phyloP scores from a whole-genome alignment of 495 filamentous ascomycete species.

The Aspergillus avenaceus region DNA sequence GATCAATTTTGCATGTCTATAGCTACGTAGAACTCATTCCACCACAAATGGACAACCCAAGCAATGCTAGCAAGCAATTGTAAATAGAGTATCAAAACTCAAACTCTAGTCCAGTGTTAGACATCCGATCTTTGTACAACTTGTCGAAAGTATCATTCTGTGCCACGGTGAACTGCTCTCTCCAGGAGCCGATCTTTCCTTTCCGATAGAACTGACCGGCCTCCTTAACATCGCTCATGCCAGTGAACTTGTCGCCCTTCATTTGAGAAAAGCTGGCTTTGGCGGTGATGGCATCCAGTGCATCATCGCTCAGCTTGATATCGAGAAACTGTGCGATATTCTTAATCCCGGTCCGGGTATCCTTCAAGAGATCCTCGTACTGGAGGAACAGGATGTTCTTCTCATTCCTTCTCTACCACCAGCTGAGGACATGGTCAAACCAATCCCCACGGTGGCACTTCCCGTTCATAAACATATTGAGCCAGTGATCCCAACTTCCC shows the following conservation, averaged over 20 bases:
- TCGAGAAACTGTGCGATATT: background rate
- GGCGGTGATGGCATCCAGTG: background rate
- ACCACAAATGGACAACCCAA: too few species aligned
- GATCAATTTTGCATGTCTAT: too few species aligned
- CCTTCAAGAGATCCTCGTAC: background rate
- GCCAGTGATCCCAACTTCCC: background rate
- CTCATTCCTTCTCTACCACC: background rate
- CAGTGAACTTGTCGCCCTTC: background rate
- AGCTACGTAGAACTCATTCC: too few species aligned
- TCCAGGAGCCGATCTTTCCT: conserved; percentile 1
- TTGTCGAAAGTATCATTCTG: background rate
- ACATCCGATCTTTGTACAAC: too few species aligned
- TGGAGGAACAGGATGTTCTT: background rate
- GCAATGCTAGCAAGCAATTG: too few species aligned
- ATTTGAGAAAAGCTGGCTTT: background rate
- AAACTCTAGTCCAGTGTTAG: too few species aligned
- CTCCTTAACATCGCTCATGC: background rate
- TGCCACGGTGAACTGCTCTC: background rate
- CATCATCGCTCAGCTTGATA: background rate
- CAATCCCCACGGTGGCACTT: background rate
- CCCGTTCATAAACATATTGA: background rate
- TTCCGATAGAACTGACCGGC: background rate
- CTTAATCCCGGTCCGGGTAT: background rate
- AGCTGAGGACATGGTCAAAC: conserved; percentile 1
- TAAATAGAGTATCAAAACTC: too few species aligned